These are phyloP conservation scores for Gynandropsis gynandra DNA, from an alignment of 345 rosid genomes.

Conservation along the genomic window DNA sequence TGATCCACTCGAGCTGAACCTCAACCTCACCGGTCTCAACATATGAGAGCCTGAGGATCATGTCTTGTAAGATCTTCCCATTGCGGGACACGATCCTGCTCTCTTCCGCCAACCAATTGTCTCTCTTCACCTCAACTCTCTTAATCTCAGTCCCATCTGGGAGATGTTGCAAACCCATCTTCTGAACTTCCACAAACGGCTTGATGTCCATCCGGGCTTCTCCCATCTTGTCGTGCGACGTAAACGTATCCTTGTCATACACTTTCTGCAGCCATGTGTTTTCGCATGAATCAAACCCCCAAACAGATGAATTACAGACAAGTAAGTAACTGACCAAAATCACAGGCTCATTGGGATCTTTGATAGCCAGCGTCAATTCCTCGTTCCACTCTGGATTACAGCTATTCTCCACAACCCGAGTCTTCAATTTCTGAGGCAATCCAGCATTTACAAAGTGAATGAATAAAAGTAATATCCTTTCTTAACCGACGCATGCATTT, in stretches of 20 bases:
- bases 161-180: slow-evolving; percentile 37
- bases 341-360: slow-evolving; percentile 35
- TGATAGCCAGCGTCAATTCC: slow-evolving; percentile 58
- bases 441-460: not conserved
- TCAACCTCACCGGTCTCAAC: slow-evolving; percentile 60
- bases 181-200: slow-evolving; percentile 44
- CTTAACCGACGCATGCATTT: not conserved
- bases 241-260: slow-evolving; percentile 67
- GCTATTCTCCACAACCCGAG: slow-evolving; percentile 48
- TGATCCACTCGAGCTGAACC: slow-evolving; percentile 64
- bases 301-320: not conserved
- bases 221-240: slow-evolving; percentile 73
- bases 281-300: too few species aligned
- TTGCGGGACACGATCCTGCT: slow-evolving; percentile 38
- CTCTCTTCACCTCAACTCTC: slow-evolving; percentile 35
- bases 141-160: slow-evolving; percentile 49
- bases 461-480: not conserved
- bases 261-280: slow-evolving; percentile 45
- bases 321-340: slow-evolving; percentile 39
- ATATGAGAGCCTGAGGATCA: slow-evolving; percentile 47
- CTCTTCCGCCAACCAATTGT: slow-evolving; percentile 51
- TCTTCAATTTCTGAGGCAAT: slow-evolving; percentile 53
- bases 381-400: slow-evolving; percentile 89
- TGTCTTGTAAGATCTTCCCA: slow-evolving; percentile 48
- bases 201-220: slow-evolving; percentile 59